Percentiles rank a stretch among this genome's conserved stretches.
Conservation (phyloP, 2,329 filamentous ascomycete species). For the Beauveria brongniartii region DNA sequence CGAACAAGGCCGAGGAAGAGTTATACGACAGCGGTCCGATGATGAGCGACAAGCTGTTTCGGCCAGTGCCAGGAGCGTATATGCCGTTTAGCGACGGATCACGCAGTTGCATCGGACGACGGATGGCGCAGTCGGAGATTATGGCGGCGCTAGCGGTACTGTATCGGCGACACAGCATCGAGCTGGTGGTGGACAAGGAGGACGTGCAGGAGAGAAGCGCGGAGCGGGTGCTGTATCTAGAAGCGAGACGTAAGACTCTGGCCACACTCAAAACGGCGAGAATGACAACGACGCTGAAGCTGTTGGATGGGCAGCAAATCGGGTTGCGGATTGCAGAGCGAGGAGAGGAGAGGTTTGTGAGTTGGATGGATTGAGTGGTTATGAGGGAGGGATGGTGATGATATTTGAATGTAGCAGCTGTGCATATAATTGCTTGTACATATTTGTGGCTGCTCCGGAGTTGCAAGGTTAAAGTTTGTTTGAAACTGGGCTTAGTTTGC, state of each 20-base stretch:
- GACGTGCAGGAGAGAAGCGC: constrained; percentile 33
- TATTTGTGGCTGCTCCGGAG: too few species aligned
- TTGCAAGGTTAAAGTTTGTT: too few species aligned
- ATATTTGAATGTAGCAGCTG: not conserved
- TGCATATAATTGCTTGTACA: too few species aligned
- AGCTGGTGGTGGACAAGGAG: constrained; percentile 56
- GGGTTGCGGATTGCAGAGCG: constrained; percentile 61
- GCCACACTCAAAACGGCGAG: constrained; percentile 45
- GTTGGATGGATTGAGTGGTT: not conserved
- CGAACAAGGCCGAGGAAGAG: constrained; percentile 32
- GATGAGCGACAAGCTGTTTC: constrained; percentile 54
- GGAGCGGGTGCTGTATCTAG: constrained; percentile 48
- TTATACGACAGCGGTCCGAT: constrained; percentile 52
- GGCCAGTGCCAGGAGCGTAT: constrained; percentile 47
- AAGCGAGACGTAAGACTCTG: constrained; percentile 48
- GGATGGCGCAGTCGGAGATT: constrained; percentile 53
- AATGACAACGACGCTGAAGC: constrained; percentile 64
- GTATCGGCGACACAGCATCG: constrained; percentile 55
- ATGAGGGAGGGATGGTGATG: not conserved
- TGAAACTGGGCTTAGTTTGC: too few species aligned
- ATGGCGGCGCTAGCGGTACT: constrained; percentile 46
- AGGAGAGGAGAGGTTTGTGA: constrained; percentile 58
- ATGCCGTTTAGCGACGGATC: constrained; percentile 52
- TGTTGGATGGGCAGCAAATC: constrained; percentile 51
- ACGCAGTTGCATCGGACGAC: constrained; percentile 48